Evolutionary conservation across 2,329 filamentous ascomycete genomes (phyloP).

Genomic region (Purpureocillium lavendulum): DNA sequence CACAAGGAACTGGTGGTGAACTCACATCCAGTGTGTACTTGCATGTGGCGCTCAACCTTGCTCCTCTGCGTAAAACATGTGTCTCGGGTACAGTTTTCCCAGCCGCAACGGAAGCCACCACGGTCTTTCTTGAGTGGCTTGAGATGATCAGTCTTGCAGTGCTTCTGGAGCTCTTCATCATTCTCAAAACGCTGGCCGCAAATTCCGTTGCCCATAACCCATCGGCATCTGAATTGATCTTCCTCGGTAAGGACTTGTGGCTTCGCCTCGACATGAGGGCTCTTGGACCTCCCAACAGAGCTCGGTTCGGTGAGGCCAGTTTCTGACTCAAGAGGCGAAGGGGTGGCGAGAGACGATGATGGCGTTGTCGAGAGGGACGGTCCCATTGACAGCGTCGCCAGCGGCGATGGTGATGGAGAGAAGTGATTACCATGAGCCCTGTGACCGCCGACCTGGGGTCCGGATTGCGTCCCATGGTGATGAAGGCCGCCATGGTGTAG

Average conservation of each 20-base stretch:
- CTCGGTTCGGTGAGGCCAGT: constrained; percentile 1
- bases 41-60: constrained; percentile 57
- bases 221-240: constrained; percentile 23
- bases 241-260: constrained; percentile 10
- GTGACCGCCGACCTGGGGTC: constrained; percentile 2
- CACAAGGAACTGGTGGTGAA: constrained; percentile 5
- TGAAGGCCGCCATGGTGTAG: background rate
- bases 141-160: constrained; percentile 44
- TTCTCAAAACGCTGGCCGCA: constrained; percentile 29
- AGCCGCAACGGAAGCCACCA: constrained; percentile 44
- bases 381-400: constrained; percentile 13
- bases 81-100: constrained; percentile 46
- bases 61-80: constrained; percentile 49
- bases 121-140: constrained; percentile 32
- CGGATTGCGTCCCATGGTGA: background rate
- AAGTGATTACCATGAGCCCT: constrained; percentile 7
- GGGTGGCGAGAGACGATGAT: constrained; percentile 17
- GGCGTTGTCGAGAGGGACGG: constrained; percentile 15
- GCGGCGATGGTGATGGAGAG: constrained; percentile 13
- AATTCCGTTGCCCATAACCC: constrained; percentile 16
- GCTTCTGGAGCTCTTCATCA: constrained; percentile 44
- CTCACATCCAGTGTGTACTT: constrained; percentile 57
- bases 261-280: constrained; percentile 4
- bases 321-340: constrained; percentile 17
- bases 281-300: background rate